Evolutionary conservation across 306 rosid genomes (phyloP), one percentile per base, ranked within the genome.

Genomic region (Luffa aegyptiaca): DNA sequence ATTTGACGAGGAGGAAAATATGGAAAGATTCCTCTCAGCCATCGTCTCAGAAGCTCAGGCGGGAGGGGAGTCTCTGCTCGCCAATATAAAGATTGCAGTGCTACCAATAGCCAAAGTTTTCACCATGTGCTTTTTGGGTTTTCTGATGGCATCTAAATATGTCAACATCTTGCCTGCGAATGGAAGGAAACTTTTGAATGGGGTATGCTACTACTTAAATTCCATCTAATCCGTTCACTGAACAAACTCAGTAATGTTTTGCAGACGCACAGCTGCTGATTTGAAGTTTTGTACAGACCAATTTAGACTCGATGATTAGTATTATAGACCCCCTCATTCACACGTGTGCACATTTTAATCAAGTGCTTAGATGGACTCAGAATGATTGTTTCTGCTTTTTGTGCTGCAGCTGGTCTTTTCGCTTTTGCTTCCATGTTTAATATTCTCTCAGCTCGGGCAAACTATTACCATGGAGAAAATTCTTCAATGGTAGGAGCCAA

Each of bases 131-230:
- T 85, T 87, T 46, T 84, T 96, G 93, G 99, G 99, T 3, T 88
- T 93, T 77, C 92, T 96, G 3, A 93, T 96, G 99, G 99, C 99
- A 80, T 91, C 99, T 71, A 96, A 91, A 88, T 90, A 84, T 84
- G 92, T 93, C 33, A 87, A 93, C 76, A 89, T 96, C 37, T 85
- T 96, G 82, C 93, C 96, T 10, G 91, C 99, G 70, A 78, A 83
- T 53, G 99, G 99, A 58, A 91, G 99, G 76, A 93, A 87, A 81
- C 96, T 93, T 20, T 83, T 96, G 80, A 96, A 96, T 82, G 97
- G 96, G 94, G 99, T 93, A 84, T 81, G 87, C n/a, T 13, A 42
- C 21, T 66, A 10, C 48, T 12, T 9, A 10, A n/a, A 37, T 33
- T 42, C 42, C 59, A 21, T 48, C 69, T 57, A 68, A n/a, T 37